These are phyloP conservation scores for Fusarium chaquense DNA, from an alignment of 2,329 filamentous ascomycete genomes.

Conservation along the genomic window DNA sequence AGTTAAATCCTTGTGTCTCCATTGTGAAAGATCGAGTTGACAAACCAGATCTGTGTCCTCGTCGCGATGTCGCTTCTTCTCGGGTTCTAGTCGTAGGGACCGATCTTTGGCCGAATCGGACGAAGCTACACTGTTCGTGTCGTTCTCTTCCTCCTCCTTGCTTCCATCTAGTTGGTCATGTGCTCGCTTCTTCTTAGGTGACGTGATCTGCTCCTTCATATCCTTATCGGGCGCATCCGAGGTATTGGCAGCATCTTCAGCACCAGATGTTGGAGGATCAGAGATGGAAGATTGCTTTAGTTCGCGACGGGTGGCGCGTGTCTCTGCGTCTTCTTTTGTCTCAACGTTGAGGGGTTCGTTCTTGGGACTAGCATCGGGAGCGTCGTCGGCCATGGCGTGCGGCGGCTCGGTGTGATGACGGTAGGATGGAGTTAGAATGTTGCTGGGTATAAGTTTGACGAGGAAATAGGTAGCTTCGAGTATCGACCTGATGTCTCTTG, in stretches of 20 bases:
- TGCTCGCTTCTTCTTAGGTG: constrained; percentile 75
- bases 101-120: constrained; percentile 63
- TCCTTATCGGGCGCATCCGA: constrained; percentile 53
- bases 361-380: constrained; percentile 57
- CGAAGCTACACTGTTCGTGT: constrained; percentile 57
- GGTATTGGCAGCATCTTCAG: constrained; percentile 50
- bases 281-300: constrained; percentile 74
- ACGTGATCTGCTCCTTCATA: constrained; percentile 63
- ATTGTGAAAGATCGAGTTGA: constrained; percentile 8
- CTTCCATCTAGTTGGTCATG: constrained; percentile 69
- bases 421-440: constrained; percentile 19
- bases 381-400: constrained; percentile 60
- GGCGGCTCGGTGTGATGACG: constrained; percentile 35
- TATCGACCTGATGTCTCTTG: not conserved
- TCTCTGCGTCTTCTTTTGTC: constrained; percentile 70
- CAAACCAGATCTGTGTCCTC: constrained; percentile 55
- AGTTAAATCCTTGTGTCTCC: constrained; percentile 6
- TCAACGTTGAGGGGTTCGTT: constrained; percentile 51
- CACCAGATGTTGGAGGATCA: constrained; percentile 53
- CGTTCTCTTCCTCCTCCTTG: constrained; percentile 58
- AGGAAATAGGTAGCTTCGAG: not conserved
- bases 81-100: constrained; percentile 64
- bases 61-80: constrained; percentile 74
- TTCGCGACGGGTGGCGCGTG: constrained; percentile 72
- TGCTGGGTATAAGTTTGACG: constrained; percentile 9